Evolutionary conservation across 2,329 filamentous ascomycete species (phyloP).

Genomic region (Xylariaceae sp.): DNA sequence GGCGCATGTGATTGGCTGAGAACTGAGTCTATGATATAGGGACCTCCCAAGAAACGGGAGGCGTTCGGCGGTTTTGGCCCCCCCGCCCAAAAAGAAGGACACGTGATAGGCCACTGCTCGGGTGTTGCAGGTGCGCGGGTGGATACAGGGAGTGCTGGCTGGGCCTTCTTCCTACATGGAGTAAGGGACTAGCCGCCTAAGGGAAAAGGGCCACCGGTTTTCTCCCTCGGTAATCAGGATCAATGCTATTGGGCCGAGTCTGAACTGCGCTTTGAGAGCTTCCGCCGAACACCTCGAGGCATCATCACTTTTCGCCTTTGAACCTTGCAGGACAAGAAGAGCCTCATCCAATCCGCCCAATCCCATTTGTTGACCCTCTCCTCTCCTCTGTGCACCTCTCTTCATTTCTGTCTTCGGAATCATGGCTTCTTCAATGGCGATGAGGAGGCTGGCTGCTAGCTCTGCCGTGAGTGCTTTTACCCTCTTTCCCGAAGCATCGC

Average conservation of each 20-base stretch:
- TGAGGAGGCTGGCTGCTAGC: slow-evolving; percentile 55
- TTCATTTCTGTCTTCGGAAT: slow-evolving; percentile 6
- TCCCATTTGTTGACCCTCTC: slow-evolving; percentile 7
- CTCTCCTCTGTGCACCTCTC: slow-evolving; percentile 8
- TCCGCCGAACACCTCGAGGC: slow-evolving; percentile 22
- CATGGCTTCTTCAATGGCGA: slow-evolving; percentile 62
- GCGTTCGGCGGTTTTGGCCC: too few species aligned
- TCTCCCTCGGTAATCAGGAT: slow-evolving; percentile 29
- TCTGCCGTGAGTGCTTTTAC: slow-evolving; percentile 46
- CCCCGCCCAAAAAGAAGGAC: too few species aligned
- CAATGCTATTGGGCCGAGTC: slow-evolving; percentile 23
- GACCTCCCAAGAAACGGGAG: too few species aligned
- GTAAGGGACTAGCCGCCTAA: too few species aligned
- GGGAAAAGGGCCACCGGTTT: slow-evolving; percentile 8
- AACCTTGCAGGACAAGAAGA: slow-evolving; percentile 26
- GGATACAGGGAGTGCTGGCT: too few species aligned
- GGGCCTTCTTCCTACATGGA: too few species aligned
- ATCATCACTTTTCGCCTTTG: slow-evolving; percentile 24
- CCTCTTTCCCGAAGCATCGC: not conserved
- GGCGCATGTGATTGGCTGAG: too few species aligned
- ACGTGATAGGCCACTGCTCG: too few species aligned
- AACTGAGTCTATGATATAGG: too few species aligned
- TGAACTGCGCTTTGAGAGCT: slow-evolving; percentile 18
- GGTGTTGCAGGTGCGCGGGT: too few species aligned
- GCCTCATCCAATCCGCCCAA: slow-evolving; percentile 19